These are phyloP conservation scores for Pulicaria dysenterica DNA, from an alignment of 129 eudicot genomes.

Conservation along the genomic window DNA sequence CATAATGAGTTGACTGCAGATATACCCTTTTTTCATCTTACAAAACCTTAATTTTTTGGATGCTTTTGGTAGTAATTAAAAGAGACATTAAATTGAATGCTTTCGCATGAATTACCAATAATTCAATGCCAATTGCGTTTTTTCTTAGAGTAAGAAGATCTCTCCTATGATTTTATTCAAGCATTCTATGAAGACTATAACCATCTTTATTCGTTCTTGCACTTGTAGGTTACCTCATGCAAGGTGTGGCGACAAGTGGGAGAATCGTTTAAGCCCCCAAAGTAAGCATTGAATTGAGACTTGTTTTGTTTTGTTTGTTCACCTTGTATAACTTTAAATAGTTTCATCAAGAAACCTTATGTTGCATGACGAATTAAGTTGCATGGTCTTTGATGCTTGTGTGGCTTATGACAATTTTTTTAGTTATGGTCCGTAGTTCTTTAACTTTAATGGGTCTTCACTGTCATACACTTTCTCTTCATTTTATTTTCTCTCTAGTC, in stretches of 20 bases:
- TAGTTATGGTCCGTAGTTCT: not conserved
- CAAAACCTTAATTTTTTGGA: not conserved
- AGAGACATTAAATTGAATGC: conserved; percentile 1
- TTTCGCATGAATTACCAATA: conserved; percentile 8
- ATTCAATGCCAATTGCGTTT: not conserved
- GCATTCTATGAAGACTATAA: conserved; percentile 14
- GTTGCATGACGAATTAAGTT: conserved; percentile 3
- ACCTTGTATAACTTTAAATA: conserved; percentile 3
- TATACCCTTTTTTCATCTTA: conserved; percentile 8
- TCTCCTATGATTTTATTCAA: conserved; percentile 14
- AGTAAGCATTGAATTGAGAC: conserved; percentile 51
- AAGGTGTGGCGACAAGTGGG: conserved; percentile 96
- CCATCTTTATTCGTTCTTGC: conserved; percentile 12
- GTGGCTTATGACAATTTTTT: not conserved
- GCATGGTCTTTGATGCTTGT: conserved; percentile 13
- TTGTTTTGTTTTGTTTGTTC: conserved; percentile 14
- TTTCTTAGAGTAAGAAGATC: conserved; percentile 3
- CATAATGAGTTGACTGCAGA: not conserved
- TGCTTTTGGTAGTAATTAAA: not conserved
- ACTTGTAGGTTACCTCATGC: conserved; percentile 78
- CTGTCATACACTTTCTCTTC: not conserved
- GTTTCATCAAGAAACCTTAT: not conserved
- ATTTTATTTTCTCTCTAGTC: conserved; percentile 10
- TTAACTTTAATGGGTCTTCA: not conserved
- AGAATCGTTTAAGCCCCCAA: conserved; percentile 95